These are phyloP conservation scores for Polytrichum formosum DNA, from an alignment of 225 moss, liverwort and hornwort species.

Conservation along the genomic window DNA sequence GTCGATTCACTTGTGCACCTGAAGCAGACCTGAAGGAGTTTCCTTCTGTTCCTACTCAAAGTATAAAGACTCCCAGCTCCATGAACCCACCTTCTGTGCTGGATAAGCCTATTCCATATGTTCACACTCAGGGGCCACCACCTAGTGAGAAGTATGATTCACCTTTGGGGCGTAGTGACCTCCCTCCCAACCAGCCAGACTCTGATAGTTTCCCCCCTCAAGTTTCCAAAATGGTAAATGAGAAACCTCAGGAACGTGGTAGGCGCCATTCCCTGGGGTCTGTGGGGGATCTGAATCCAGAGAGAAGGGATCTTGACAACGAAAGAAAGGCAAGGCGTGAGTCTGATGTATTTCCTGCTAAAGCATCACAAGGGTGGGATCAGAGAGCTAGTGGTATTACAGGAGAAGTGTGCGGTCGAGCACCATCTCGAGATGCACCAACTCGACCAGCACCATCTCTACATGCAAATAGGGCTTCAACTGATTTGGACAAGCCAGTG, in stretches of 20 bases:
- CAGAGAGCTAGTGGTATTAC: not conserved
- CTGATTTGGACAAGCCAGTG: not conserved
- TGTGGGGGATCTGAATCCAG: not conserved
- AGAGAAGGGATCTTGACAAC: not conserved
- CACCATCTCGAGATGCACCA: not conserved
- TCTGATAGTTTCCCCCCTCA: not conserved
- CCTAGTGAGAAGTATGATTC: not conserved
- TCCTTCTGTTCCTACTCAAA: slow-evolving; percentile 5
- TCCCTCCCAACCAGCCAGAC: not conserved
- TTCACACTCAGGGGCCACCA: not conserved
- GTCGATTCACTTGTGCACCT: not conserved
- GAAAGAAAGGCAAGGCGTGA: not conserved
- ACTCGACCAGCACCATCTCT: not conserved
- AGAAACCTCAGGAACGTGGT: not conserved
- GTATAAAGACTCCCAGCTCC: not conserved
- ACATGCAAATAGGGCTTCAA: slow-evolving; percentile 2
- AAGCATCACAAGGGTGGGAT: not conserved
- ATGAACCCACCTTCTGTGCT: slow-evolving; percentile 2
- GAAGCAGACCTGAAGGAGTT: not conserved
- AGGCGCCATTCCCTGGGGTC: slow-evolving; percentile 8
- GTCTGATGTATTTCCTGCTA: not conserved
- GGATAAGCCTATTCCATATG: not conserved
- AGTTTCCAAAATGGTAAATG: not conserved
- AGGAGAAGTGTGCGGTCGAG: not conserved
- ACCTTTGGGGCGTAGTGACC: not conserved